Evolutionary conservation across 345 rosid genomes (phyloP), one percentile per base, ranked within the genome.

Genomic region (Moricandia moricandioides): DNA sequence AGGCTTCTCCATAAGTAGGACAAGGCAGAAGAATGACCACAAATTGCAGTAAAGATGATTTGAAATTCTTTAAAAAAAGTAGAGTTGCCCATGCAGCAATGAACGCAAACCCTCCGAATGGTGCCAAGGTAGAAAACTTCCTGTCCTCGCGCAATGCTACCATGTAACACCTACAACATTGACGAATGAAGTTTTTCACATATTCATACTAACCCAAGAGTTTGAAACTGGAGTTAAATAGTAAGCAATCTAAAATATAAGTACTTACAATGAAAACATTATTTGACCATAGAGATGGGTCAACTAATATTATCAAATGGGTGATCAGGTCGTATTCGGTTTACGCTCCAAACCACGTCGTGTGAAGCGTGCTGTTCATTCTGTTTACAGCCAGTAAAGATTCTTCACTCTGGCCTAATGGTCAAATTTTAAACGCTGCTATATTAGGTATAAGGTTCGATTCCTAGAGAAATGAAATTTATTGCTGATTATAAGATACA

Each of bases 61-160:
- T 29, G 31, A 29, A 29, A 29, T 29, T 4, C 31, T 4, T 29
- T 69, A 94, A 83, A 91, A 91, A 85, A 14, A 91, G 82, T 83
- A 94, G 78, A 88, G 90, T 87, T 29, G 83, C 93, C 97, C 98
- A 94, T 52, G 88, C 97, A 51, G 84, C 95, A 12, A 91, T 73
- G 67, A 94, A 89, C 8, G 96, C 96, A 70, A 92, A 86, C 35
- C 97, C 97, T 26, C 99, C 97, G 67, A 90, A 83, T 30, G 99
- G 97, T 71, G 97, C 97, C 63, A 90, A 62, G 13, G 71, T 80
- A n/a, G 97, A 82, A 80, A 82, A 95, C 73, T 86, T 85, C 70
- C 92, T 82, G 85, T 95, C 93, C 84, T 95, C 99, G 5, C 86
- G 86, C 52, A 85, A 74, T 27, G 97, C 97, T 8, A 85, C 97